These are phyloP conservation scores for Ophiocordyceps robertsii DNA, from an alignment of 2,329 filamentous ascomycete genomes.

Conservation along the genomic window DNA sequence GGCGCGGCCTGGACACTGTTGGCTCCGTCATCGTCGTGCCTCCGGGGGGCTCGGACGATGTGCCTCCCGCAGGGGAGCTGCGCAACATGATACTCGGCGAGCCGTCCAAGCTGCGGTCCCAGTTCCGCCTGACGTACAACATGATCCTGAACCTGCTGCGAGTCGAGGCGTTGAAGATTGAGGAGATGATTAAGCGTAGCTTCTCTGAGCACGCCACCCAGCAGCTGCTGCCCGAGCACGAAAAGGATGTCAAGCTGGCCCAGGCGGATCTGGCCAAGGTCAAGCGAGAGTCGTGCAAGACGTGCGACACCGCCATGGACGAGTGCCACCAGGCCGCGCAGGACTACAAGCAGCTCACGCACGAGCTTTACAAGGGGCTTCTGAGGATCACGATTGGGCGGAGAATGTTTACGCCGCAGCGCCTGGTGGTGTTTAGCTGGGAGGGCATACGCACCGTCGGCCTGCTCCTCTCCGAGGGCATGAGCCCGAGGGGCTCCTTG, in stretches of 20 bases:
- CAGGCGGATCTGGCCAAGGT: conserved; percentile 86
- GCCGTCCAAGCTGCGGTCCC: conserved; percentile 86
- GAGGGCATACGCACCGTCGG: conserved; percentile 74
- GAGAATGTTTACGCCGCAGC: conserved; percentile 61
- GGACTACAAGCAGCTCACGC: conserved; percentile 65
- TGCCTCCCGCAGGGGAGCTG: conserved; percentile 70
- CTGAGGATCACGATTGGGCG: conserved; percentile 72
- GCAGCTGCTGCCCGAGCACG: conserved; percentile 83
- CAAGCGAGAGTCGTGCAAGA: conserved; percentile 69
- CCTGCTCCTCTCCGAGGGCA: conserved; percentile 64
- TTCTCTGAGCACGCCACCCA: conserved; percentile 98
- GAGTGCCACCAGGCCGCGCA: conserved; percentile 71
- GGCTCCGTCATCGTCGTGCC: conserved; percentile 92
- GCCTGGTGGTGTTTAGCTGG: conserved; percentile 73
- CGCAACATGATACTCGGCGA: conserved; percentile 93
- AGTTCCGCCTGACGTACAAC: conserved; percentile 96
- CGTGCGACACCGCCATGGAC: conserved; percentile 71
- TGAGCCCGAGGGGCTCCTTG: conserved; percentile 41
- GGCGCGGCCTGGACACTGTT: conserved; percentile 82
- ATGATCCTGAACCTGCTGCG: conserved; percentile 96
- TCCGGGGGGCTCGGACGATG: conserved; percentile 66
- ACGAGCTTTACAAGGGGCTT: conserved; percentile 64
- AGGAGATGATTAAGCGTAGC: conserved; percentile 99
- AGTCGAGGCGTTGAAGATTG: conserved; percentile 93
- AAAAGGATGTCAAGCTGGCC: conserved; percentile 84